phyloP scores from a whole-genome alignment of 1,139 yeast genomes.

The Pichia sp. region DNA sequence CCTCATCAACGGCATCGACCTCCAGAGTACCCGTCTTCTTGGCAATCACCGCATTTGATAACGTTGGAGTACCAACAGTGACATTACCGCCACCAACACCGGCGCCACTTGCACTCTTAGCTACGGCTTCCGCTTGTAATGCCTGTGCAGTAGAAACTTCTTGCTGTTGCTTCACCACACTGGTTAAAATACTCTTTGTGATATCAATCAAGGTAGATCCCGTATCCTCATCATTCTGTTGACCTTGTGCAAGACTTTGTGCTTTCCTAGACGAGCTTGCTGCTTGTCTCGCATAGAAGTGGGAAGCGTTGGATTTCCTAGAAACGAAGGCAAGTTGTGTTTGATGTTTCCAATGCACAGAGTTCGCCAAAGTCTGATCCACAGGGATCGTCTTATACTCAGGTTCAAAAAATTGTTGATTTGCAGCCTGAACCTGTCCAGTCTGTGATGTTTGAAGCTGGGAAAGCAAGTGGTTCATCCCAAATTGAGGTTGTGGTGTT shows the following conservation, averaged over 20 bases:
- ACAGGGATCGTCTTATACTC: slow-evolving; percentile 28
- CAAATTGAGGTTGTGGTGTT: slow-evolving; percentile 10
- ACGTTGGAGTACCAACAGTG: slow-evolving; percentile 13
- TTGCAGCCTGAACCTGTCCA: slow-evolving; percentile 1
- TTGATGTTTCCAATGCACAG: slow-evolving; percentile 84
- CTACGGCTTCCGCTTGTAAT: slow-evolving; percentile 8
- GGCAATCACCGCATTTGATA: slow-evolving; percentile 16
- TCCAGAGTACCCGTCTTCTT: slow-evolving; percentile 13
- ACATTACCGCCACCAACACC: no score
- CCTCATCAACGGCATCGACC: slow-evolving; percentile 58
- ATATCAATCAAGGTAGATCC: slow-evolving; percentile 42
- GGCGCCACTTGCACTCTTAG: slow-evolving; percentile 9
- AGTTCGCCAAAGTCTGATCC: slow-evolving; percentile 36
- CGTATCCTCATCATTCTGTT: background rate
- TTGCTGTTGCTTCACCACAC: slow-evolving; percentile 10
- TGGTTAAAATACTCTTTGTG: slow-evolving; percentile 40
- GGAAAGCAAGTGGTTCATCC: slow-evolving; percentile 8
- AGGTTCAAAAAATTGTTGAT: slow-evolving; percentile 22
- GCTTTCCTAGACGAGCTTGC: slow-evolving; percentile 65
- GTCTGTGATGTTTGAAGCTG: slow-evolving; percentile 10
- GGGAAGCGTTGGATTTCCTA: slow-evolving; percentile 63
- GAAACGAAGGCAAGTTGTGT: slow-evolving; percentile 72
- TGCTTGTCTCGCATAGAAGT: slow-evolving; percentile 87
- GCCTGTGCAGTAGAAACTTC: slow-evolving; percentile 11
- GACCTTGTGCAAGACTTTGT: slow-evolving; percentile 13